Evolutionary conservation across 108 stramenopile genomes (phyloP), one percentile per base, ranked within the genome.

Genomic region (Cyclotella atomus): DNA sequence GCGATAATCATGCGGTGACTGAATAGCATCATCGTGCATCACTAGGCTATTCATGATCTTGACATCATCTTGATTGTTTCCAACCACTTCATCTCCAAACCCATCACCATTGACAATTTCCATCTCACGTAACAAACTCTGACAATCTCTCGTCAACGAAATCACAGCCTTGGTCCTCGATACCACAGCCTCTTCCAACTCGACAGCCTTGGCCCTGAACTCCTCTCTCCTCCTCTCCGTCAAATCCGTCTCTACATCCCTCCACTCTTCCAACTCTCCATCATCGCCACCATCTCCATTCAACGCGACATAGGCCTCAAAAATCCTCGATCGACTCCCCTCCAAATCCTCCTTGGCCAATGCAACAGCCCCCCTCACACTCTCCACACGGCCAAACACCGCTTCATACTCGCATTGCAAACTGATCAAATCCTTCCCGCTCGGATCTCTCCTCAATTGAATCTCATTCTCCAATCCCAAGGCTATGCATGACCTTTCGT

Each of bases 61-160:
- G 25, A 70, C 23, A 69, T 81, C 79, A 50, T 81, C 79, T n/a
- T 74, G 71, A 66, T 61, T 55, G 17, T 47, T 33, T 43, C 76
- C 80, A n/a, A 76, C 56, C 27, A 38, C 44, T 2, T 35, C 56
- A 17, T 30, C 30, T 21, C 60, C 75, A 9, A 38, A 25, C 43
- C 87, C n/a, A n/a, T n/a, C n/a, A n/a, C n/a, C n/a, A n/a, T n/a
- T n/a, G n/a, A n/a, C 87, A 52, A 96, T 89, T 10, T 81, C 71
- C 45, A 96, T 77, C 35, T 91, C 93, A 30, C 84, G 69, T 64
- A 94, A 83, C 67, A 96, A 83, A 64, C 81, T 71, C 66, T 92
- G 93, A 67, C 91, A 93, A 70, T 96, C 95, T 14, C 80, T 72
- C 19, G 94, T 54, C 14, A 94, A 70, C 29, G 84, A 80, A 23